A percentile compares a stretch with the other conserved stretches of the same genome.
phyloP scores from a whole-genome alignment of 1,284 basidiomycete species.

The Pyrrhoderma lamaoense region DNA sequence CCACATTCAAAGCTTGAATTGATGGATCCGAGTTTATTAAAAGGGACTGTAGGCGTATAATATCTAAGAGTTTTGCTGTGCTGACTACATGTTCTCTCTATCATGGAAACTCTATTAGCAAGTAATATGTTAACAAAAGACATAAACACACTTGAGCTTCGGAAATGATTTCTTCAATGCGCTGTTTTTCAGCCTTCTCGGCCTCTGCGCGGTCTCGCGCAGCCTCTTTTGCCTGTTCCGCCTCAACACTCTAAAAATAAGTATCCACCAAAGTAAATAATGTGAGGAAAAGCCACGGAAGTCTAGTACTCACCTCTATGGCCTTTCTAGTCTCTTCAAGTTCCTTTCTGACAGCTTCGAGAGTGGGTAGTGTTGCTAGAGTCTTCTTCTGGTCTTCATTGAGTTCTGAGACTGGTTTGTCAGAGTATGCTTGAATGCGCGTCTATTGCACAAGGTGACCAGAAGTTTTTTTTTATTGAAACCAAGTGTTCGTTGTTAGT shows the following conservation, averaged over 20 bases:
- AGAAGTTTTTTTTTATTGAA: constrained; percentile 11
- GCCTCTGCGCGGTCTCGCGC: constrained; percentile 45
- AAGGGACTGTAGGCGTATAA: constrained; percentile 59
- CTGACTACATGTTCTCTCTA: constrained; percentile 36
- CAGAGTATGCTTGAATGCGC: constrained; percentile 63
- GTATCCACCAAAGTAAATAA: constrained; percentile 13
- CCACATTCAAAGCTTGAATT: constrained; percentile 37
- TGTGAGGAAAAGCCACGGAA: neutral
- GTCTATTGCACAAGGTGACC: constrained; percentile 36
- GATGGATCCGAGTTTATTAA: constrained; percentile 42
- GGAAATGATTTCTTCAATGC: constrained; percentile 47
- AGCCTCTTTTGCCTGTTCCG: constrained; percentile 50
- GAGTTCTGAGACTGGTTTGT: constrained; percentile 58
- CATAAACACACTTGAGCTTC: constrained; percentile 47
- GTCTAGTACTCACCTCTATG: constrained; percentile 53
- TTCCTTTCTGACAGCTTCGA: constrained; percentile 75
- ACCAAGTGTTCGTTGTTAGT: neutral
- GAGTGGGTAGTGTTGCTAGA: constrained; percentile 58
- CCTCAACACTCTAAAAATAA: constrained; percentile 49
- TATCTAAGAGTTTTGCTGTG: constrained; percentile 48
- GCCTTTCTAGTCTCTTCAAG: constrained; percentile 74
- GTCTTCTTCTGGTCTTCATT: constrained; percentile 79
- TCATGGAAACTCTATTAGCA: constrained; percentile 8
- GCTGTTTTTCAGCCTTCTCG: constrained; percentile 46
- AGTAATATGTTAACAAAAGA: constrained; percentile 4